Percentiles rank a stretch among this genome's conserved stretches.
Conservation (phyloP, 2,329 filamentous ascomycete genomes). For the Paramyrothecium sp. region DNA sequence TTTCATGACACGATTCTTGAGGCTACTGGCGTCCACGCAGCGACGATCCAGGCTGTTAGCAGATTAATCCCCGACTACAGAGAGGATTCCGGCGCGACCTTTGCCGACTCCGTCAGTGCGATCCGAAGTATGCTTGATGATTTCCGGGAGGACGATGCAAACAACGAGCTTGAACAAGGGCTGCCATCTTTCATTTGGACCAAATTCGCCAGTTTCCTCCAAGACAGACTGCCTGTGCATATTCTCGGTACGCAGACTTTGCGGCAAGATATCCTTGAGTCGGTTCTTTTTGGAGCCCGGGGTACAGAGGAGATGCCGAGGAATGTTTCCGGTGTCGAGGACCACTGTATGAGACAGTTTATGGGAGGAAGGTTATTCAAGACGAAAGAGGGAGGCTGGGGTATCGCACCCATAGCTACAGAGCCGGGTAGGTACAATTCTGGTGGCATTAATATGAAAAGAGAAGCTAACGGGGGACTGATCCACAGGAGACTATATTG, state of each 20-base stretch:
- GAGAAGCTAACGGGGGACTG: background rate
- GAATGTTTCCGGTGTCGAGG: background rate
- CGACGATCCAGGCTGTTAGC: background rate
- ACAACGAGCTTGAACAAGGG: background rate
- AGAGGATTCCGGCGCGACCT: background rate
- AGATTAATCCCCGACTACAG: background rate
- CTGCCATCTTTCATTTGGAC: background rate
- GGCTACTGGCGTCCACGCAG: background rate
- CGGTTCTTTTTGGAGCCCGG: background rate
- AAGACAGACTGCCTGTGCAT: background rate
- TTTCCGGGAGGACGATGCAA: background rate
- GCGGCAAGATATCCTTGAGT: background rate
- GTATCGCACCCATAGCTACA: background rate
- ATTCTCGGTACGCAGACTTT: background rate
- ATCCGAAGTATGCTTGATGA: background rate
- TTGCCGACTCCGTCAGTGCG: background rate
- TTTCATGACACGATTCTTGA: background rate
- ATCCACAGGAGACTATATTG: background rate
- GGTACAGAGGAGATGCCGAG: background rate
- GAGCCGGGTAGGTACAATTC: background rate
- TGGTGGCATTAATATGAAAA: background rate
- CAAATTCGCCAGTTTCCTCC: background rate
- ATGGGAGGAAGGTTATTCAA: background rate
- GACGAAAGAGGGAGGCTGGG: background rate
- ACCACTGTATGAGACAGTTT: background rate